Base-by-base conservation (phyloP, 345 rosid species). In the Eucalyptus paniculata region DNA sequence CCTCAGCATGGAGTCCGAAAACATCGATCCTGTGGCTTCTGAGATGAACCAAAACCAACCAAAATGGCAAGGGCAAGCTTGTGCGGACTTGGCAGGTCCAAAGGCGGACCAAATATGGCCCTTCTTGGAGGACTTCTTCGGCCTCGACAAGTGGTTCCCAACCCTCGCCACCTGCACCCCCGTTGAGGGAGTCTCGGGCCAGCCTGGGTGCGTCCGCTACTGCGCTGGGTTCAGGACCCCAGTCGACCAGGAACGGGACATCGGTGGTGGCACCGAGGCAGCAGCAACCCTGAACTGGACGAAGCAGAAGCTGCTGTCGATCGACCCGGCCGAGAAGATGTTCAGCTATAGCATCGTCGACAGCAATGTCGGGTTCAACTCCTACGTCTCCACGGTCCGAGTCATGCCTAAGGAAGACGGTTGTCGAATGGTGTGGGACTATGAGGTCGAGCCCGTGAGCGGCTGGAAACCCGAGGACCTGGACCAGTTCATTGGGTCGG, bases 161-260 rank as follows among this genome's bases (percentile, higher is more conserved):
- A 92, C 93, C 47, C 91, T 93, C 6, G 44, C 91, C 53, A 93
- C 95, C 53, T 93, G 95, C 88, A 12, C 82, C 50, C 92, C 88
- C 0, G 50, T 90, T 4, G 92, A 94, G 89, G 97, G 94, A 65
- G 40, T 88, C 80, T 89, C 90, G 2, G 96, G 94, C 11, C 90
- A 91, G 53, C 95, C 96, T 1, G 94, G 95, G 3, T 94, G 96
- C n/a, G 37, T 94, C 83, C 92, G 96, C 49, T 93, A 89, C 34
- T 94, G 97, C 9, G 91, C 94, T 0, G 96, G 95, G n/a, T 94
- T 94, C 92, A 92, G 86, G 21, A 93, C 94, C 53, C 96, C 93
- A 0, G 90, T 92, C 30, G 89, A 89, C 86, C 58, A 87, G 62
- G 44, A 87, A 19, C 58, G 1, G 58, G 58, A 53, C 58, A 53